Evolutionary conservation across 768 basidiomycete genomes (phyloP), one percentile per base, ranked within the genome.

Genomic region (Termitomyces sp.): DNA sequence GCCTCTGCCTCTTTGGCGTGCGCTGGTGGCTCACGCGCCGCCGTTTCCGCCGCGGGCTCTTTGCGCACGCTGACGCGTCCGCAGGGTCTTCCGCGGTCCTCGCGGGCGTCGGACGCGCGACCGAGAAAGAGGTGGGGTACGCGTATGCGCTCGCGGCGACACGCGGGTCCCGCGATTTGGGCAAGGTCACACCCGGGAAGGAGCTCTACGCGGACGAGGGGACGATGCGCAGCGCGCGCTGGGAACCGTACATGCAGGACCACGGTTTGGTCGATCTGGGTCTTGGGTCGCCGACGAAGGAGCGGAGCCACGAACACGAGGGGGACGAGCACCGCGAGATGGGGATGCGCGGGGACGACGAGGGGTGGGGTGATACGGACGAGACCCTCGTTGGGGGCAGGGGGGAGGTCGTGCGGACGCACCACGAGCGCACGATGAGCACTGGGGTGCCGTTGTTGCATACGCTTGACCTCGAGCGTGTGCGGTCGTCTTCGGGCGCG

Each of bases 11-110:
- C 26, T 90, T 90, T 62, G 75, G 69, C 0, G 14, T 80, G 43
- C 72, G 87, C 36, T 88, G 80, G 76, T 70, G 80, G 54, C 33
- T 82, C 46, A 68, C 73, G 24, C 72, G 79, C 52, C 72, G 78
- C 55, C 65, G 70, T 58, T 75, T 69, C 60, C 62, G 66, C 44
- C 53, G 60, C 24, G 30, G 30, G 30, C 1, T 30, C 6, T 36
- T 13, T 0, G 14, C 13, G 13, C 35, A 11, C 16, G 35, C 14
- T 3, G 35, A 36, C 4, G 2, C 35, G 35, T 14, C 35, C 35
- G 14, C 14, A 13, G 33, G 33, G 33, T 35, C 33, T 3, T 8
- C 10, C 9, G 9, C 33, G 11, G 38, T 24, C 3, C 30, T 45
- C 3, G 55, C 35, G 0, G 24, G 48, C 18, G 50, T 56, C n/a